Evolutionary conservation across 306 rosid genomes (phyloP), one percentile per base, ranked within the genome.

Genomic region (Benincasa hispida): DNA sequence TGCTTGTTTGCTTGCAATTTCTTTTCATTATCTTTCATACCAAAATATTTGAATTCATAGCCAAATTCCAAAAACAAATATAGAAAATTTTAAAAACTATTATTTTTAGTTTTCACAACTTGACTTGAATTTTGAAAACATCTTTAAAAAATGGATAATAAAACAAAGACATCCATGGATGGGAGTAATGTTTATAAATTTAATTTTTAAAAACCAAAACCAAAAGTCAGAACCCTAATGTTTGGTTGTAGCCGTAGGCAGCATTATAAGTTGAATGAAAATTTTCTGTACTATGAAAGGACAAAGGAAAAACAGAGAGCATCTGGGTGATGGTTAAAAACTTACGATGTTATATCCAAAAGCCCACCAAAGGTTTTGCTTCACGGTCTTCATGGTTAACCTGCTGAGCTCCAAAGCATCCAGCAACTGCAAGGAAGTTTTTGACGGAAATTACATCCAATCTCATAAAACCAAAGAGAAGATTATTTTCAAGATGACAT

Each of bases 301-400:
- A 39, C 3, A 45, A 65, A 0, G 17, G 28, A 37, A 24, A 28
- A 58, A 17, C 4, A 70, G 32, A 54, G 76, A 53, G 81, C 39
- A 28, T 37, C 63, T 62, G 25, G 30, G 18, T 57, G 50, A 61
- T 34, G 75, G 76, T 51, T 48, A 82, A 57, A 37, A 84, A 91
- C 98, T 88, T 86, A 91, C 98, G 37, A 90, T 91, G 76, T 93
- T 93, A 86, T 93, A 93, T 12, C 88, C 83, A 77, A 93, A 93
- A 85, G 97, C 98, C 98, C 97, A 93, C 92, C 98, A 92, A 48
- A 93, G 97, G 84, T 91, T 93, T 86, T 93, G 97, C 87, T 87
- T 91, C 74, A 93, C 91, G 8, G 97, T 93, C 85, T 84, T 91
- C 96, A 93, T 93, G 73, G 98, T 93, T 58, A 87, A 84, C 86